Evolutionary conservation across 257 asterid genomes (phyloP).

Genomic region (Solanum acaule): DNA sequence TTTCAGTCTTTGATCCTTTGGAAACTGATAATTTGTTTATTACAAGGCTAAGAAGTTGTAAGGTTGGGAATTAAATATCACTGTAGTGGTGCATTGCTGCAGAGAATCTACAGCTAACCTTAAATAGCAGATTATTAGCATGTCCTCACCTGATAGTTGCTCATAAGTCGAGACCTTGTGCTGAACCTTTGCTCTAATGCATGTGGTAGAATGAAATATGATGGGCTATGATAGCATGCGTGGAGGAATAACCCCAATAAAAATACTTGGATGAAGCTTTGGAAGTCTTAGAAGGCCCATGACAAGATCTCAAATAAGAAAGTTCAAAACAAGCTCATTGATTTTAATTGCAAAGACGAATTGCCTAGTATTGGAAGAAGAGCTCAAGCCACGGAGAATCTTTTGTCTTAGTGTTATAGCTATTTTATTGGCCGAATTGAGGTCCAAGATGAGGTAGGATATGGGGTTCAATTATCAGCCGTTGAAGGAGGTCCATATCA

Average conservation of each 20-base stretch:
- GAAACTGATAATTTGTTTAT: neutral
- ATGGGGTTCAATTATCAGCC: neutral
- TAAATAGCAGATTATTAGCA: neutral
- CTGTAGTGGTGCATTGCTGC: neutral
- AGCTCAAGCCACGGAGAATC: neutral
- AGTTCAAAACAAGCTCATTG: neutral
- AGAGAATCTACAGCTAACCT: neutral
- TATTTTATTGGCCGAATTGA: neutral
- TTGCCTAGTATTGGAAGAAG: neutral
- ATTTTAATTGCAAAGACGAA: neutral
- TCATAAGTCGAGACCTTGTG: neutral
- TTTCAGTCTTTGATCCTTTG: neutral
- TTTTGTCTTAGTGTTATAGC: neutral
- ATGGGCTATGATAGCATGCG: neutral
- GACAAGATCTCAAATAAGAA: neutral
- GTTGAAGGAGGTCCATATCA: neutral
- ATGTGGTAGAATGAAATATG: neutral
- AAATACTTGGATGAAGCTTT: neutral
- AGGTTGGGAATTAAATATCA: neutral
- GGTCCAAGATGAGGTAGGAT: neutral
- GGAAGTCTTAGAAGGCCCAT: neutral
- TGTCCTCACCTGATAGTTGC: neutral
- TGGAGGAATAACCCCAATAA: neutral
- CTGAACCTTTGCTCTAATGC: neutral
- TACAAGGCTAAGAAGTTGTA: neutral